phyloP scores from a whole-genome alignment of 2,329 filamentous ascomycete genomes.

The Sclerotinia nivalis region DNA sequence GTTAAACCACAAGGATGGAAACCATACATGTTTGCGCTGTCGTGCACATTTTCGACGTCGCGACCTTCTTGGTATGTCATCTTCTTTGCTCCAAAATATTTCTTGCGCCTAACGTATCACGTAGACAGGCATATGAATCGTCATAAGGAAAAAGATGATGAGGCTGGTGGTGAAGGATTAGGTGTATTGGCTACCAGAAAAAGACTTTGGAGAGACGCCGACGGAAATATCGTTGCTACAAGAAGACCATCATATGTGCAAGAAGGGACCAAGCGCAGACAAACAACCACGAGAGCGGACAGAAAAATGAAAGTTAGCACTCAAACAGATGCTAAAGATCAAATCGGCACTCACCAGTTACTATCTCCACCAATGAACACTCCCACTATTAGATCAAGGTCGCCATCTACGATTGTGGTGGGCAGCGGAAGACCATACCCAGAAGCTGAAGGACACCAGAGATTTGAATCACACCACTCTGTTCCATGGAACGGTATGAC shows the following conservation, averaged over 20 bases:
- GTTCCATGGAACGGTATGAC: conserved; percentile 32
- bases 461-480: conserved; percentile 25
- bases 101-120: conserved; percentile 19
- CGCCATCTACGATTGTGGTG: conserved; percentile 34
- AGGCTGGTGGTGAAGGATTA: conserved; percentile 50
- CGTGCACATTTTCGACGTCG: conserved; percentile 56
- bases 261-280: conserved; percentile 35
- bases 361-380: conserved; percentile 27
- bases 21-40: conserved; percentile 55
- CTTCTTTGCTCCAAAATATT: neutral
- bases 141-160: conserved; percentile 51
- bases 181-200: conserved; percentile 51
- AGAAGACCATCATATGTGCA: conserved; percentile 41
- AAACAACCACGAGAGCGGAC: conserved; percentile 31
- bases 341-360: conserved; percentile 17
- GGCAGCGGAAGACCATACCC: conserved; percentile 27
- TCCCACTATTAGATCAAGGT: conserved; percentile 33
- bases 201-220: conserved; percentile 51
- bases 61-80: conserved; percentile 53
- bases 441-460: conserved; percentile 18
- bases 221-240: conserved; percentile 50
- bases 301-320: conserved; percentile 21
- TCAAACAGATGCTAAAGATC: conserved; percentile 9
- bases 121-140: conserved; percentile 54
- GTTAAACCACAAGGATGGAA: conserved; percentile 51